Evolutionary conservation across 768 basidiomycete species (phyloP).

Genomic region (Cubamyces lactineus): DNA sequence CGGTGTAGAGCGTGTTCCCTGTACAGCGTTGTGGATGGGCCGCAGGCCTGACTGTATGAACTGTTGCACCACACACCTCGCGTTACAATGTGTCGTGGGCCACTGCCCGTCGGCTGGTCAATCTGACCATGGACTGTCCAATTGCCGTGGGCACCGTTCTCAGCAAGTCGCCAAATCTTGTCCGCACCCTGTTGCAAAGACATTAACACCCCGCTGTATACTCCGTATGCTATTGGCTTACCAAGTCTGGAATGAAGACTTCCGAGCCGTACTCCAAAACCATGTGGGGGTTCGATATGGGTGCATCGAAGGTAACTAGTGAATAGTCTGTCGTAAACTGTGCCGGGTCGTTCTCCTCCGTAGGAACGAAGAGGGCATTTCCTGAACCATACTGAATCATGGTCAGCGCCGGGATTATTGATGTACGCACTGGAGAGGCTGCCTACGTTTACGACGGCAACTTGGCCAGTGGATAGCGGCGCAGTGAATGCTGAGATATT

Average conservation of each 20-base stretch:
- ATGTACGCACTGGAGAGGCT: not conserved
- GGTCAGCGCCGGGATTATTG: not conserved
- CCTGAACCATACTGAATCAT: constrained; percentile 52
- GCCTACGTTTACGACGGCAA: constrained; percentile 62
- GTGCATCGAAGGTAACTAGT: constrained; percentile 57
- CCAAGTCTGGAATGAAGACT: constrained; percentile 67
- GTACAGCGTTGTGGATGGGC: not conserved
- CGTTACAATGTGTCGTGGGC: constrained; percentile 55
- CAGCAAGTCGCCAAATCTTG: constrained; percentile 66
- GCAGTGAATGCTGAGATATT: constrained; percentile 53
- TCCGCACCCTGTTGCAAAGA: constrained; percentile 55
- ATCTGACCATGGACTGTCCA: constrained; percentile 65
- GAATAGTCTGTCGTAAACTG: constrained; percentile 40
- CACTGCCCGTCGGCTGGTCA: constrained; percentile 61
- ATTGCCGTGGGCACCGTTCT: constrained; percentile 44
- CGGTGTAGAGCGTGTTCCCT: constrained; percentile 54
- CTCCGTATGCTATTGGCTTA: constrained; percentile 32
- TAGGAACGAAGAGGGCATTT: constrained; percentile 56
- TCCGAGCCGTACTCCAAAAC: constrained; percentile 56
- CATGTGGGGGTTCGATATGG: constrained; percentile 69
- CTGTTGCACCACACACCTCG: constrained; percentile 35
- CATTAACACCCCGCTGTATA: not conserved
- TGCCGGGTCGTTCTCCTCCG: constrained; percentile 39
- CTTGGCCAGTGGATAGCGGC: constrained; percentile 56
- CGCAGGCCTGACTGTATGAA: no score